phyloP scores from a whole-genome alignment of 257 asterid species.

The Jacaranda mimosifolia region DNA sequence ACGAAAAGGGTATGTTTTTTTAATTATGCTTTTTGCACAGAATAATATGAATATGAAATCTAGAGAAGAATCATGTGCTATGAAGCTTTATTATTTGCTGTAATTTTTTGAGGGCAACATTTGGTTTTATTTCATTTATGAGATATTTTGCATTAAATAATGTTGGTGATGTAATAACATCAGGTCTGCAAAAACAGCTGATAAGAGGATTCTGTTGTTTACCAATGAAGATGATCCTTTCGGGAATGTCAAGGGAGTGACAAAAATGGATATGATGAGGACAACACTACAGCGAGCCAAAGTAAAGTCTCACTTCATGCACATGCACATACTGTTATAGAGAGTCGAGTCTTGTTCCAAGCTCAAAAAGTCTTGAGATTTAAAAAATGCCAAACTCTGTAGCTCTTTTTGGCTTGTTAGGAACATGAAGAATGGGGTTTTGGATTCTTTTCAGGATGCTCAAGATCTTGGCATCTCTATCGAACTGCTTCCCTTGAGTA shows the following conservation, averaged over 20 bases:
- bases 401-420: constrained; percentile 12
- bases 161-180: constrained; percentile 31
- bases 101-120: constrained; percentile 22
- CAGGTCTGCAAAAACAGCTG: constrained; percentile 89
- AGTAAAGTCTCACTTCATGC: constrained; percentile 52
- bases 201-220: constrained; percentile 80
- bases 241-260: constrained; percentile 80
- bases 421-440: constrained; percentile 7
- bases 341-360: constrained; percentile 27
- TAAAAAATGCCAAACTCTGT: constrained; percentile 14
- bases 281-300: constrained; percentile 95
- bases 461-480: constrained; percentile 93
- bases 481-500: constrained; percentile 89
- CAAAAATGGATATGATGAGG: constrained; percentile 92
- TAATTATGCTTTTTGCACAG: constrained; percentile 12
- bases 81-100: constrained; percentile 24
- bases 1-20: constrained; percentile 80
- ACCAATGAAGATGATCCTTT: constrained; percentile 99
- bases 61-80: constrained; percentile 15
- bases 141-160: constrained; percentile 26
- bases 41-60: constrained; percentile 21
- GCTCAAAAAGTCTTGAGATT: constrained; percentile 31
- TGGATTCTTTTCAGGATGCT: constrained; percentile 75
- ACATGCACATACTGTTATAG: constrained; percentile 26
- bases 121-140: constrained; percentile 18